Conservation (phyloP, 371 early-diverging fungal species). For the Globomyces sp. region DNA sequence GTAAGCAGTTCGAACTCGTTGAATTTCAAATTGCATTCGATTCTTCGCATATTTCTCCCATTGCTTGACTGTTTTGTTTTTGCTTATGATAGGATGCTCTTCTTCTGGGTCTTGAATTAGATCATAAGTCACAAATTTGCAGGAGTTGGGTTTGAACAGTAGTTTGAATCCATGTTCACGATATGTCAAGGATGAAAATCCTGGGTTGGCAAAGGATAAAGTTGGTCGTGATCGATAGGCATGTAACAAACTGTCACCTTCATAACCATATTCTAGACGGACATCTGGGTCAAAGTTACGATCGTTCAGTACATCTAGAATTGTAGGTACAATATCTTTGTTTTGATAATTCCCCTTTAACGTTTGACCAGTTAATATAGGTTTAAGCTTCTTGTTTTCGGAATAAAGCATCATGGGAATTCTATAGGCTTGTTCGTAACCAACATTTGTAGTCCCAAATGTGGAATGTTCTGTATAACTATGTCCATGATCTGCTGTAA, state of each 20-base stretch:
- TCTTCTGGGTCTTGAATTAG: constrained; percentile 2
- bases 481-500: neutral
- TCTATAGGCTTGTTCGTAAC: neutral
- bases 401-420: neutral
- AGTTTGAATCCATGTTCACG: constrained; percentile 3
- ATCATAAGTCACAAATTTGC: neutral
- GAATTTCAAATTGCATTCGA: too few relatives aligned
- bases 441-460: neutral
- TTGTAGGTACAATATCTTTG: neutral
- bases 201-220: constrained; percentile 5
- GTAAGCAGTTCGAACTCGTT: too few relatives aligned
- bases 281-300: neutral
- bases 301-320: neutral
- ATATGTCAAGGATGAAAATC: neutral
- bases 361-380: neutral
- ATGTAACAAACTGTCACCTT: neutral
- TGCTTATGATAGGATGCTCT: neutral
- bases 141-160: neutral
- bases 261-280: neutral
- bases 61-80: too few relatives aligned
- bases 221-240: neutral
- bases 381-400: neutral
- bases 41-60: too few relatives aligned
- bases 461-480: neutral
- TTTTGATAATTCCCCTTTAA: neutral